phyloP scores from a whole-genome alignment of 2,329 filamentous ascomycete genomes.

The Cercospora sojina region DNA sequence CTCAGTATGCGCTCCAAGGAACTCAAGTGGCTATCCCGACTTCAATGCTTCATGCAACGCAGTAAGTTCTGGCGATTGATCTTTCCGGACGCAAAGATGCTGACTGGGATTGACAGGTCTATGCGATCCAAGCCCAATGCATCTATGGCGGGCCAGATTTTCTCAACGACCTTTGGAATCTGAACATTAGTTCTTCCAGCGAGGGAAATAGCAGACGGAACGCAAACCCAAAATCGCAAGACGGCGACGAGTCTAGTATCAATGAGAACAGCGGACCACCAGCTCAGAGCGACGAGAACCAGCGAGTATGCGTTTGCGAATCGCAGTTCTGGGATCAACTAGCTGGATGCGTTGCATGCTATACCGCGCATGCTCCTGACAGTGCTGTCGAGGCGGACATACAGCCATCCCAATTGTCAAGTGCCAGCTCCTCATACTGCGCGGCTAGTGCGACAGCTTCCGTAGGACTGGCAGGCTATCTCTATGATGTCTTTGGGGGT shows the following conservation, averaged over 20 bases:
- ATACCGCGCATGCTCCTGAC: constrained; percentile 29
- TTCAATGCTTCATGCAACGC: constrained; percentile 32
- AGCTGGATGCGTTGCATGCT: constrained; percentile 30
- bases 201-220: neutral
- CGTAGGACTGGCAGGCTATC: constrained; percentile 23
- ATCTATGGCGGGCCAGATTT: constrained; percentile 23
- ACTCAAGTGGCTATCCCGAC: constrained; percentile 26
- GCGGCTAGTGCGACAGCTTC: constrained; percentile 30
- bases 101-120: constrained; percentile 3
- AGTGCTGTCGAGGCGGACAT: constrained; percentile 7
- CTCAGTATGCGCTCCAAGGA: constrained; percentile 29
- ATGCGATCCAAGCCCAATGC: constrained; percentile 29
- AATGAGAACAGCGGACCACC: neutral
- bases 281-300: constrained; percentile 26
- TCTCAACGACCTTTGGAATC: neutral
- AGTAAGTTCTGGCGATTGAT: neutral
- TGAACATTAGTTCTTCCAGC: neutral
- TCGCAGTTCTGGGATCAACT: constrained; percentile 29
- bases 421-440: constrained; percentile 29
- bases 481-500: constrained; percentile 16
- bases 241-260: neutral
- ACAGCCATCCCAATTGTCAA: constrained; percentile 11
- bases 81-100: neutral
- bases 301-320: constrained; percentile 33
- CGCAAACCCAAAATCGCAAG: neutral